phyloP scores from a whole-genome alignment of 2,329 filamentous ascomycete genomes.

The Clonostachys solani region DNA sequence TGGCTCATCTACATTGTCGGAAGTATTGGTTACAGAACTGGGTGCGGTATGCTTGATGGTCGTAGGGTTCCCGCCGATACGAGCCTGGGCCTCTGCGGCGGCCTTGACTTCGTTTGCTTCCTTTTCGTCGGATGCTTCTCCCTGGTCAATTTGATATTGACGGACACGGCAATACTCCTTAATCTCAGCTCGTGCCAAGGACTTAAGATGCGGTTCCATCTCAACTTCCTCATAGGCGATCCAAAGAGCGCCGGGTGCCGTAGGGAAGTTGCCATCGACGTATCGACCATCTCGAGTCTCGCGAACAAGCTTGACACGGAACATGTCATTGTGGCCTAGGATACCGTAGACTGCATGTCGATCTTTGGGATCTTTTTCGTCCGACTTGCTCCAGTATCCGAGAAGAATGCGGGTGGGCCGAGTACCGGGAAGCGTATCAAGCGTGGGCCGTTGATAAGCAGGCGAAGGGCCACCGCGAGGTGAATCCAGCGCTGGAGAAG shows the following conservation, averaged over 20 bases:
- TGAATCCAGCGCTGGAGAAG: conserved; percentile 7
- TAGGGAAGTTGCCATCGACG: conserved; percentile 56
- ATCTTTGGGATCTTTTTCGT: conserved; percentile 36
- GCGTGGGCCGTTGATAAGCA: neutral
- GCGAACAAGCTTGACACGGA: conserved; percentile 57
- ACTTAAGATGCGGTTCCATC: conserved; percentile 50
- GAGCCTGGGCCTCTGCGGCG: conserved; percentile 43
- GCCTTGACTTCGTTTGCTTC: conserved; percentile 46
- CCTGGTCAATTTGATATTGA: conserved; percentile 51
- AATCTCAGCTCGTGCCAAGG: conserved; percentile 47
- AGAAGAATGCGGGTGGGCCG: conserved; percentile 54
- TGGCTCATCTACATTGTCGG: conserved; percentile 6
- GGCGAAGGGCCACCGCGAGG: neutral
- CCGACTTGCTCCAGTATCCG: conserved; percentile 55
- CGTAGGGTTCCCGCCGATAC: conserved; percentile 17
- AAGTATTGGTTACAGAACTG: neutral
- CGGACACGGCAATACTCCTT: conserved; percentile 62
- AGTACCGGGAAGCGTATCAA: conserved; percentile 44
- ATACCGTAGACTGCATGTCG: conserved; percentile 62
- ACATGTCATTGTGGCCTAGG: conserved; percentile 59
- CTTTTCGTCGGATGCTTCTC: conserved; percentile 43
- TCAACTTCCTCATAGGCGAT: conserved; percentile 58
- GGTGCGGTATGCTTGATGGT: conserved; percentile 12
- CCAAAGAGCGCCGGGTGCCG: conserved; percentile 57
- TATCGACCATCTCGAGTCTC: conserved; percentile 57